These are phyloP conservation scores for Fusarium staphyleae DNA, from an alignment of 2,329 filamentous ascomycete genomes.

Conservation along the genomic window DNA sequence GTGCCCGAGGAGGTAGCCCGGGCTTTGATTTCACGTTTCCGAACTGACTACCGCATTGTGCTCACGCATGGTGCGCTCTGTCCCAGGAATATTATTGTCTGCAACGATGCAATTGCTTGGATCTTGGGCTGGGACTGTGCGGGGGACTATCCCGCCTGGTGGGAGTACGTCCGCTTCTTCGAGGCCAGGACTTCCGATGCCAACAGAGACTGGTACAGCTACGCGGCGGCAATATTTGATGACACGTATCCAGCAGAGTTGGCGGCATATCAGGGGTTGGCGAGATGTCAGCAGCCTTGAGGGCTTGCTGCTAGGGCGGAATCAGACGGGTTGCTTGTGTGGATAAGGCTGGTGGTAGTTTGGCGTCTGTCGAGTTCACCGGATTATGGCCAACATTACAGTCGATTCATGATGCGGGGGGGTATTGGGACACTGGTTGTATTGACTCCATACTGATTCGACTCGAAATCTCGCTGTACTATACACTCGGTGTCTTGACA, in stretches of 20 bases:
- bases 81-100: conserved; percentile 43
- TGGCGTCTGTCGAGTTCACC: neutral
- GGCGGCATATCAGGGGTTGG: conserved; percentile 43
- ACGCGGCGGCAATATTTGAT: conserved; percentile 41
- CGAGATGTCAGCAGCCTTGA: conserved; percentile 40
- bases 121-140: conserved; percentile 45
- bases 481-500: conserved; percentile 33
- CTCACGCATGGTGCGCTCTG: conserved; percentile 41
- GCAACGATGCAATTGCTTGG: conserved; percentile 32
- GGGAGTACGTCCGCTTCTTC: conserved; percentile 48
- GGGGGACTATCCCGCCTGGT: conserved; percentile 46
- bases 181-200: conserved; percentile 39
- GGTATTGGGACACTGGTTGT: conserved; percentile 1
- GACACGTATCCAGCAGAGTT: conserved; percentile 38
- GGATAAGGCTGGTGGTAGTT: neutral
- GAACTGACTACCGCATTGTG: conserved; percentile 17
- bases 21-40: conserved; percentile 33
- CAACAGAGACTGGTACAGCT: conserved; percentile 45
- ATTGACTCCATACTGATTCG: conserved; percentile 19
- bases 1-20: conserved; percentile 37
- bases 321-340: neutral
- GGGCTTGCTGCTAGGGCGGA: neutral
- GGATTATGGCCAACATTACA: neutral
- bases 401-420: neutral
- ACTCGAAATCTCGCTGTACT: conserved; percentile 25